These are phyloP conservation scores for Pichia cabralensis DNA, from an alignment of 805 yeast species.

Conservation along the genomic window DNA sequence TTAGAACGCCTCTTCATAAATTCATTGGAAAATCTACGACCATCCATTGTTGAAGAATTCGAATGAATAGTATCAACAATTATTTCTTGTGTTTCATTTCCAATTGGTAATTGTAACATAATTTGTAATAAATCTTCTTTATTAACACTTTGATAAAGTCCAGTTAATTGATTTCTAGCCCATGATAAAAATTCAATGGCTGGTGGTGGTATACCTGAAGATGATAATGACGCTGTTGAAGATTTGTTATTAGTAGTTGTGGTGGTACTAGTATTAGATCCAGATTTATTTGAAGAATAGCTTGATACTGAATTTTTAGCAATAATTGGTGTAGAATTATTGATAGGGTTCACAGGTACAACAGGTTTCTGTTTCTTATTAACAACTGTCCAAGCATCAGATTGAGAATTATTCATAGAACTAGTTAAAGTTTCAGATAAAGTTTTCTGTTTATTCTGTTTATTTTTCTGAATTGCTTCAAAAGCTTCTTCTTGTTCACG, in stretches of 20 bases:
- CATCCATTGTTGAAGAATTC: conserved; percentile 84
- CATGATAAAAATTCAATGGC: conserved; percentile 60
- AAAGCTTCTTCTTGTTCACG: conserved; percentile 17
- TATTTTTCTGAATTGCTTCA: too few species aligned
- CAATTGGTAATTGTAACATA: conserved; percentile 70
- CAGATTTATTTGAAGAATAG: conserved; percentile 30
- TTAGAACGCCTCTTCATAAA: conserved; percentile 67
- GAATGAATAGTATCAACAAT: conserved; percentile 89
- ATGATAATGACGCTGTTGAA: conserved; percentile 8
- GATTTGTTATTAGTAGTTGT: too few species aligned
- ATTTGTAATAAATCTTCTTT: conserved; percentile 71
- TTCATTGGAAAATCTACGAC: conserved; percentile 87
- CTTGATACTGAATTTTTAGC: conserved; percentile 11
- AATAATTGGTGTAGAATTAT: too few species aligned
- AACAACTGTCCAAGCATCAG: conserved; percentile 29
- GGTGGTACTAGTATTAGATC: too few species aligned
- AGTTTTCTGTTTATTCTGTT: conserved; percentile 12
- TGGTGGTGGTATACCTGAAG: conserved; percentile 11
- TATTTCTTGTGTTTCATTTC: conserved; percentile 66
- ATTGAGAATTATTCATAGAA: neutral
- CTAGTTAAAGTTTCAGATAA: conserved; percentile 18
- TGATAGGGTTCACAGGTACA: too few species aligned
- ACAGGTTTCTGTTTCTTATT: too few species aligned
- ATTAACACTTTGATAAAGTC: conserved; percentile 66
- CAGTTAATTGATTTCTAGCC: conserved; percentile 60